These are phyloP conservation scores for Theobroma cacao DNA, from an alignment of 345 rosid genomes.

Conservation along the genomic window DNA sequence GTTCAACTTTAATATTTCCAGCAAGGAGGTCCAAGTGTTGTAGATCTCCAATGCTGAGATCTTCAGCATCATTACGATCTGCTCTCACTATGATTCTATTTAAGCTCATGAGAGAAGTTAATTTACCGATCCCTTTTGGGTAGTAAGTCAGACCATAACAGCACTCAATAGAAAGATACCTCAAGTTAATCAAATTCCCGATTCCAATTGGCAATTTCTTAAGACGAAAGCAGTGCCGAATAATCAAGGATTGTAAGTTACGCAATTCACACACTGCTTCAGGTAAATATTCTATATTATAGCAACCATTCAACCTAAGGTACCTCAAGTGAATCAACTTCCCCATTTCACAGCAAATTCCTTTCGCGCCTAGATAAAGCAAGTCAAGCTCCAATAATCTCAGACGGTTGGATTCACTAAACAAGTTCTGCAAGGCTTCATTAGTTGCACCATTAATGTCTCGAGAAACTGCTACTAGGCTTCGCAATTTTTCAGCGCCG, in stretches of 20 bases:
- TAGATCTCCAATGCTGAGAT: neutral
- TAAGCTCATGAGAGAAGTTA: neutral
- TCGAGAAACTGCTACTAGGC: neutral
- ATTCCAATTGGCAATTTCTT: neutral
- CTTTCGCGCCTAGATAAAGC: neutral
- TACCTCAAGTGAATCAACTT: neutral
- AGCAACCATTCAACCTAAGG: neutral
- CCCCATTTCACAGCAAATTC: neutral
- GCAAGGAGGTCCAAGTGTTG: neutral
- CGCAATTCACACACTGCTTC: neutral
- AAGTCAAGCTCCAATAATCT: neutral
- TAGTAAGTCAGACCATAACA: neutral
- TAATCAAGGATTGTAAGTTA: neutral
- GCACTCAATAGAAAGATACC: neutral
- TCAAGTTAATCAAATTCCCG: neutral
- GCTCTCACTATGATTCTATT: neutral
- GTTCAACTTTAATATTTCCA: neutral
- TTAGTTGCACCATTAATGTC: accelerated
- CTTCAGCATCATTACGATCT: neutral
- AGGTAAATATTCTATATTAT: neutral
- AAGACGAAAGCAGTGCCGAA: neutral
- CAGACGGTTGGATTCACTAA: neutral
- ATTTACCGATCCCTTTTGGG: neutral
- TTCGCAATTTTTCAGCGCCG: neutral
- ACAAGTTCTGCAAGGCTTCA: neutral